phyloP scores from a whole-genome alignment of 306 rosid species.

The Lotus japonicus region DNA sequence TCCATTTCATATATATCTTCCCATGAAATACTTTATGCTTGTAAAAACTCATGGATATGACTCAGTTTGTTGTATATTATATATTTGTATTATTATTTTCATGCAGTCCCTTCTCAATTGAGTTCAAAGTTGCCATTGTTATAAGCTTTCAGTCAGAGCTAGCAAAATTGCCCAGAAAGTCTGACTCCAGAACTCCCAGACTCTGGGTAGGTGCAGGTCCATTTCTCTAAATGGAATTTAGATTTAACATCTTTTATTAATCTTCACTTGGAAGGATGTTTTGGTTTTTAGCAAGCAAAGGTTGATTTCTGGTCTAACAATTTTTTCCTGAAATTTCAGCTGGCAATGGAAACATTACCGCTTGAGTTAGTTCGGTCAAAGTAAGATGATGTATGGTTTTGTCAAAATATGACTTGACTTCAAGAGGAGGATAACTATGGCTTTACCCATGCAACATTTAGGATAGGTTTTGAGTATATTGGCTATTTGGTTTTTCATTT shows the following conservation, averaged over 20 bases:
- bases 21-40: not conserved
- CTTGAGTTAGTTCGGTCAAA: slow-evolving; percentile 68
- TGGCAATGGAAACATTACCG: slow-evolving; percentile 79
- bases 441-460: not conserved
- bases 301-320: not conserved
- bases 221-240: not conserved
- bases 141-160: slow-evolving; percentile 75
- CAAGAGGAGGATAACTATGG: too few relatives aligned
- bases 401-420: not conserved
- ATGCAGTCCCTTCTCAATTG: slow-evolving; percentile 89
- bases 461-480: not conserved
- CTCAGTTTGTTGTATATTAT: slow-evolving; percentile 3
- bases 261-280: slow-evolving; percentile 1
- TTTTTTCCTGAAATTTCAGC: slow-evolving; percentile 36
- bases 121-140: slow-evolving; percentile 67
- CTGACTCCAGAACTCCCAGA: slow-evolving; percentile 77
- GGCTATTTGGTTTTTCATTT: not conserved
- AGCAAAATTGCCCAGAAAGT: slow-evolving; percentile 54
- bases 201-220: slow-evolving; percentile 60
- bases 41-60: not conserved
- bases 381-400: slow-evolving; percentile 24
- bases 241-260: not conserved
- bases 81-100: not conserved
- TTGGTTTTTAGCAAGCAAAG: not conserved
- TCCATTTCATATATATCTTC: not conserved